Percentiles rank a stretch among this genome's conserved stretches.
Conservation (phyloP, 768 basidiomycete genomes). For the Hortiboletus flavorubellus region DNA sequence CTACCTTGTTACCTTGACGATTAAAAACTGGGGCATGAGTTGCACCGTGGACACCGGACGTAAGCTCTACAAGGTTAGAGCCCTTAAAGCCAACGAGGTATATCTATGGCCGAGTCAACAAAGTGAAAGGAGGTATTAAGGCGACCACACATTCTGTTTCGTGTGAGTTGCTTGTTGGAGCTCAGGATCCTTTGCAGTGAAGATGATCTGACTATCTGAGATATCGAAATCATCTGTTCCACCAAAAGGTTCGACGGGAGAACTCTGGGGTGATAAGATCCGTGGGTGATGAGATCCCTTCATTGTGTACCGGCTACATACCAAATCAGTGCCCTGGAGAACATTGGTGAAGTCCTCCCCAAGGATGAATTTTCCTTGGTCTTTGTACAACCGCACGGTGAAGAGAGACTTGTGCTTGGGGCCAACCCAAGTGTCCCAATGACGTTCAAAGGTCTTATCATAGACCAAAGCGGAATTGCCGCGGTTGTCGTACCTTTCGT, state of each 20-base stretch:
- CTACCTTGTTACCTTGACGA: constrained; percentile 62
- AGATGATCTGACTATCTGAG: constrained; percentile 64
- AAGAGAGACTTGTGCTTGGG: constrained; percentile 73
- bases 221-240: constrained; percentile 78
- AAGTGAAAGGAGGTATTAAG: background rate
- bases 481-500: constrained; percentile 67
- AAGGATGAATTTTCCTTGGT: constrained; percentile 49
- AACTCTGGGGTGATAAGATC: constrained; percentile 39
- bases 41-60: constrained; percentile 83
- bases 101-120: constrained; percentile 42
- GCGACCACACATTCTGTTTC: constrained; percentile 65
- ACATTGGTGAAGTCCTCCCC: constrained; percentile 54
- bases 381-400: constrained; percentile 53
- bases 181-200: constrained; percentile 82
- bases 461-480: constrained; percentile 73
- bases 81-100: constrained; percentile 65
- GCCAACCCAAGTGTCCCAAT: constrained; percentile 77
- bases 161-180: constrained; percentile 83
- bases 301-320: constrained; percentile 32
- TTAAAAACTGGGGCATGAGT: constrained; percentile 71
- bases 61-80: constrained; percentile 60
- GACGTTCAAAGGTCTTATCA: constrained; percentile 65
- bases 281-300: background rate
- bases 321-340: constrained; percentile 66
- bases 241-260: constrained; percentile 87